Evolutionary conservation across 108 stramenopile species (phyloP), one percentile per base, ranked within the genome.

Genomic region (Pseudonitzschia delicatissima): DNA sequence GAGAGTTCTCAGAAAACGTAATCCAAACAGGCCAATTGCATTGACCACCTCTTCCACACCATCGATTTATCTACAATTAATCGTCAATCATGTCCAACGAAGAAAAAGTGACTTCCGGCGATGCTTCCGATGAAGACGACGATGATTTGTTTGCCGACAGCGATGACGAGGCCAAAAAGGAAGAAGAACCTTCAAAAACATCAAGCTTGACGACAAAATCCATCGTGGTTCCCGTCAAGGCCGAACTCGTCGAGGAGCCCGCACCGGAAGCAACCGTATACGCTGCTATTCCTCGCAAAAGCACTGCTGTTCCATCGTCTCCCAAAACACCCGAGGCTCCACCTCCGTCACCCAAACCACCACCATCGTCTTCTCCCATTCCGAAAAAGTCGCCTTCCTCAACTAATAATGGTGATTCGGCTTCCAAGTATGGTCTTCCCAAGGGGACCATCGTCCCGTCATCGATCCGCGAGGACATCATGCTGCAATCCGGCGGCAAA

Each of bases 371-470:
- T 49, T 28, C 64, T 27, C 39, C 64, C 13, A 62, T 62, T 45
- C 26, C 61, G n/a, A 45, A 62, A 45, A 62, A 45, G 25, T 8
- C 28, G 2, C 17, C 33, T 34, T 26, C 27, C n/a, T n/a, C n/a
- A n/a, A n/a, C n/a, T n/a, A n/a, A n/a, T n/a, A 32, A 64, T 0
- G 60, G 40, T 61, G 39, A 35, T n/a, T 17, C 36, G 35, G 44
- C 66, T 11, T 27, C 77, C 7, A 26, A 31, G 20, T 74, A 37
- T 64, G 78, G 74, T 42, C 63, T 84, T 27, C 76, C 76, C 0
- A 11, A 57, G 5, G 73, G 67, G 36, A 63, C 74, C 18, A 71
- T 49, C 5, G 51, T 84, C 11, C 85, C 85, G 5, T 20, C 45
- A 20, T 61, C 76, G 8, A 66, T 86, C 31, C 35, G 60, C 1